These are phyloP conservation scores for Mortierella claussenii DNA, from an alignment of 192 early-diverging fungal species.

Conservation along the genomic window DNA sequence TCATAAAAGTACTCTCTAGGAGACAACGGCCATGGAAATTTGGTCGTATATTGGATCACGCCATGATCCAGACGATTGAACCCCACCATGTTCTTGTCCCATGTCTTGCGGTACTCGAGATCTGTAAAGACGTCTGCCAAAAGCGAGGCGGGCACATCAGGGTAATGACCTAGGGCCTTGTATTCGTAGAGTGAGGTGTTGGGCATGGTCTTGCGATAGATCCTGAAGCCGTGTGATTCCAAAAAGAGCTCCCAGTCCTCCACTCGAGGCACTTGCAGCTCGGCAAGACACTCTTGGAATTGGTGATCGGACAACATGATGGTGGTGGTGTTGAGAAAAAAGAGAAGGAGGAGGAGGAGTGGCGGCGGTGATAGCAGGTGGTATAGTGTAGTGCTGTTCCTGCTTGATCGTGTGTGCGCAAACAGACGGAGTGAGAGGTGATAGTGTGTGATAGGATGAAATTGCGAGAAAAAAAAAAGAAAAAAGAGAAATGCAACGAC, in stretches of 20 bases:
- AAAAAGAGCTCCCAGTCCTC: slow-evolving; percentile 54
- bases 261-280: slow-evolving; percentile 36
- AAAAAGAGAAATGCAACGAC: background rate
- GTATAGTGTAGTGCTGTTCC: background rate
- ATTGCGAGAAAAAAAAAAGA: background rate
- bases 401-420: background rate
- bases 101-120: slow-evolving; percentile 61
- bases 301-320: slow-evolving; percentile 47
- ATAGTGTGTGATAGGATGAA: background rate
- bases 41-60: slow-evolving; percentile 57
- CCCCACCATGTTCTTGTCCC: slow-evolving; percentile 66
- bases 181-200: slow-evolving; percentile 60
- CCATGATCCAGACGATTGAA: slow-evolving; percentile 49
- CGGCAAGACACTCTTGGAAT: slow-evolving; percentile 42
- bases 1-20: slow-evolving; percentile 63
- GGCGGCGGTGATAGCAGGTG: background rate
- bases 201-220: slow-evolving; percentile 54
- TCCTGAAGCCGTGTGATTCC: slow-evolving; percentile 52
- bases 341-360: background rate
- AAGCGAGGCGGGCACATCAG: slow-evolving; percentile 51
- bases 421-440: background rate
- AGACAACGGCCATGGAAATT: slow-evolving; percentile 63
- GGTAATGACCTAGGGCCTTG: slow-evolving; percentile 57
- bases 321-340: background rate
- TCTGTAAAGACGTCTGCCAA: slow-evolving; percentile 63